Evolutionary conservation across 192 early-diverging fungal genomes (phyloP).

Genomic region (Umbelopsis vinacea): DNA sequence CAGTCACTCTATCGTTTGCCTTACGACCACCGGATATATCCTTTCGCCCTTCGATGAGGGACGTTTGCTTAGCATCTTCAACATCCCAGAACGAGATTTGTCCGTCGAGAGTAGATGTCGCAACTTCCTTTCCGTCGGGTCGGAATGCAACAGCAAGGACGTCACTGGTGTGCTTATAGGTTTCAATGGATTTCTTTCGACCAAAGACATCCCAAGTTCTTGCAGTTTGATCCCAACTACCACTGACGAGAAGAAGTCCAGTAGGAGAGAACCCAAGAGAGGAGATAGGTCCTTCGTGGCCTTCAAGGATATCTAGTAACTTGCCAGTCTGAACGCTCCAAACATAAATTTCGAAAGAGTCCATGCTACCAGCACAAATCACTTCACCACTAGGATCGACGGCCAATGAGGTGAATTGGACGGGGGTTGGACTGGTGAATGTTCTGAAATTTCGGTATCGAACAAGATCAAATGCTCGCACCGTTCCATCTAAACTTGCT

Average conservation of each 20-base stretch:
- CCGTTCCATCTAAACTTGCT: slow-evolving; percentile 95
- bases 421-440: slow-evolving; percentile 92
- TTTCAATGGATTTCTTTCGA: slow-evolving; percentile 77
- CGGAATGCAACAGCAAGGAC: slow-evolving; percentile 87
- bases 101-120: slow-evolving; percentile 89
- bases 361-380: slow-evolving; percentile 91
- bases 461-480: slow-evolving; percentile 96
- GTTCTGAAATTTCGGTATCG: slow-evolving; percentile 99
- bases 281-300: slow-evolving; percentile 92
- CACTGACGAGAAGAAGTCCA: slow-evolving; percentile 79
- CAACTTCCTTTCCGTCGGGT: slow-evolving; percentile 90
- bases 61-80: slow-evolving; percentile 68
- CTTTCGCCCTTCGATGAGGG: slow-evolving; percentile 87
- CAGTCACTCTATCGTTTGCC: slow-evolving; percentile 74
- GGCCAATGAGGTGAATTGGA: slow-evolving; percentile 91
- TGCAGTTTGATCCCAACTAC: slow-evolving; percentile 92
- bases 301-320: slow-evolving; percentile 89
- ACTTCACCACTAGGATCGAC: slow-evolving; percentile 98
- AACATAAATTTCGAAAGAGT: slow-evolving; percentile 96
- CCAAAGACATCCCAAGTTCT: slow-evolving; percentile 95
- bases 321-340: slow-evolving; percentile 99
- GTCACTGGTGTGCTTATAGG: slow-evolving; percentile 79
- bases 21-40: slow-evolving; percentile 92
- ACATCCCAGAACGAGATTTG: slow-evolving; percentile 94
- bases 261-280: slow-evolving; percentile 84